Evolutionary conservation across 257 asterid genomes (phyloP), one percentile per base, ranked within the genome.

Genomic region (Thymus quinquecostatus): DNA sequence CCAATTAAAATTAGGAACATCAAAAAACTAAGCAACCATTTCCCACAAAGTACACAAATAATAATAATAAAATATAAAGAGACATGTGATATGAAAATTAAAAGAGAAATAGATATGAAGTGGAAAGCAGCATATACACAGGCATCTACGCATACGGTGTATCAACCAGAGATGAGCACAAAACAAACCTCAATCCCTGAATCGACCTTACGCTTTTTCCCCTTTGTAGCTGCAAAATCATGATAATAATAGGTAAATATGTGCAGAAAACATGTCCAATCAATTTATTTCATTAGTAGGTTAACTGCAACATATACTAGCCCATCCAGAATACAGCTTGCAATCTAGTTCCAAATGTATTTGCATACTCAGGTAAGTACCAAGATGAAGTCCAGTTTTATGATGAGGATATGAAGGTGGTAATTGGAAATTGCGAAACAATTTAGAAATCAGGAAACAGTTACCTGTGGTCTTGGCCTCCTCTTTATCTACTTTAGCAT

Each of bases 141-240:
- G 38, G 57, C 41, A 64, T 57, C 33, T 60, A 10, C 40, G 33
- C 21, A 21, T 21, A 64, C 29, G 63, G 54, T 4, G n/a, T 32
- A 50, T 3, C 32, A 51, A 73, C 14, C 50, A 71, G 60, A 79
- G 48, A 72, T 60, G 28, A 57, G 29, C 30, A 47, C 47, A 64
- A 69, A 72, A 70, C 83, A 71, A 75, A 91, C 97, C 97, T 89
- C 96, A 63, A 78, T 66, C 60, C 83, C 78, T 28, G 90, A 84
- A 78, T 89, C 95, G 75, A 86, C 70, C 83, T 85, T 91, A 63
- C 93, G 85, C 80, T 91, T 91, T 85, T 89, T 89, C 84, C 97
- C 95, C 78, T 86, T 89, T 63, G 83, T 76, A 76, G 76, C 96
- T 91, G 80, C 91, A 86, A 65, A 33, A 72, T 71, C 68, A 77